phyloP scores from a whole-genome alignment of 177 flowering plant genomes.

The Vitis hybrid region DNA sequence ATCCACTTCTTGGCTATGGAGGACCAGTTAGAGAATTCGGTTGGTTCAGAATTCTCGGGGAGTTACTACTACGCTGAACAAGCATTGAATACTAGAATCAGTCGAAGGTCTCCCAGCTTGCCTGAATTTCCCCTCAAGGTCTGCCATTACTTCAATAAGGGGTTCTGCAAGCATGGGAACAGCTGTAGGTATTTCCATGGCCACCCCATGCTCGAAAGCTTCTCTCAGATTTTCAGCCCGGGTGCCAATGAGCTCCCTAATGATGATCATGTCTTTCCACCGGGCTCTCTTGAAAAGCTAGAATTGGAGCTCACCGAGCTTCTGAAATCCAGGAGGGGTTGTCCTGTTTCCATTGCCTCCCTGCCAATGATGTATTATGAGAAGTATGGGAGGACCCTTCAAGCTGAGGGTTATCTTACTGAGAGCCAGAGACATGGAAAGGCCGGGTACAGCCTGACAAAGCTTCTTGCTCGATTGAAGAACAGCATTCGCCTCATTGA shows the following conservation, averaged over 20 bases:
- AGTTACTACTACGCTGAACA: conserved; percentile 37
- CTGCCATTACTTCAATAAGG: conserved; percentile 47
- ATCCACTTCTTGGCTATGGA: conserved; percentile 45
- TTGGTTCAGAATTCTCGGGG: conserved; percentile 32
- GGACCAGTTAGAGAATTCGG: conserved; percentile 40
- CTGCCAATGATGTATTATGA: conserved; percentile 61
- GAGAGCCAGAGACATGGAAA: conserved; percentile 66
- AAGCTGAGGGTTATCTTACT: conserved; percentile 59
- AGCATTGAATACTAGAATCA: conserved; percentile 33
- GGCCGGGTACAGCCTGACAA: conserved; percentile 57
- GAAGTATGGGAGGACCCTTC: conserved; percentile 48
- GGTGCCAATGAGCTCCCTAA: conserved; percentile 16
- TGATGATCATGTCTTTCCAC: conserved; percentile 37
- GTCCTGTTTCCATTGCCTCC: conserved; percentile 59
- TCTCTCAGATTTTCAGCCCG: conserved; percentile 21
- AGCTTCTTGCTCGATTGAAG: conserved; percentile 62
- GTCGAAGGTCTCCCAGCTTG: conserved; percentile 49
- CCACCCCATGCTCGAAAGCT: conserved; percentile 32
- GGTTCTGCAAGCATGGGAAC: conserved; percentile 55
- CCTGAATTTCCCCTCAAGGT: conserved; percentile 44
- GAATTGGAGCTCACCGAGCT: conserved; percentile 57
- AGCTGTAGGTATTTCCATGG: conserved; percentile 58
- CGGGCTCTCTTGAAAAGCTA: conserved; percentile 43
- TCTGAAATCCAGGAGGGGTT: conserved; percentile 48
- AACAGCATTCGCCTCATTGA: conserved; percentile 52